Evolutionary conservation across 2,329 filamentous ascomycete genomes (phyloP), one percentile per base, ranked within the genome.

Genomic region (Didymella lethalis): DNA sequence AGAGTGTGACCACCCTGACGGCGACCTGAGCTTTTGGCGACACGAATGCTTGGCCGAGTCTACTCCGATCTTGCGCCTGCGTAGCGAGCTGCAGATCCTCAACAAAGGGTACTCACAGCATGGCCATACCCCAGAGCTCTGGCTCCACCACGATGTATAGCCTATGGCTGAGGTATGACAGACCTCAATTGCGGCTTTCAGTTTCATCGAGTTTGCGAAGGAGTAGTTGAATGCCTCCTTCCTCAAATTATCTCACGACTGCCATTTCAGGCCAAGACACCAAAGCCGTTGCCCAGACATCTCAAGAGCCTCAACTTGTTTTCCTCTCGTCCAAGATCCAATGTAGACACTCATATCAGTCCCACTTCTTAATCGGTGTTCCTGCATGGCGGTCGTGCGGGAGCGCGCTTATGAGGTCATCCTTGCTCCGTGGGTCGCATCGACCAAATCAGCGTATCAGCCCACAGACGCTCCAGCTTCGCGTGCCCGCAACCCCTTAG

Each of bases 371-470:
- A 18, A 47, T 47, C 46, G n/a, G 28, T 54, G 56, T 54, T 50
- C 50, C 56, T 59, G 50, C 50, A 47, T 54, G 46, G 23, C 23
- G 56, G 50, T 59, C 16, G 40, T 50, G 56, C 40, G 56, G 56
- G 41, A 48, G 31, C 36, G 38, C 46, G 53, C 45, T 26, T 45
- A 29, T 48, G 50, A 59, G 46, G 50, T 59, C 56, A 59, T 59
- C 56, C 56, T 40, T 54, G 56, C 49, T 53, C 29, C 44, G 48
- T 58, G 49, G 49, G 55, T 58, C 55, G 34, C 55, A 48, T 49
- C 55, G 36, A 40, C 32, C 34, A 54, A 50, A 57, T 47, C 54
- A 50, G 56, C 56, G 50, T 45, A 59, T 59, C 56, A 59, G 56
- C 50, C 50, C 56, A 59, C 56, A 54, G 38, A 44, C 43, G 56